These are phyloP conservation scores for Auxenochlorella protothecoides DNA, from an alignment of 139 green algal genomes.

Conservation along the genomic window DNA sequence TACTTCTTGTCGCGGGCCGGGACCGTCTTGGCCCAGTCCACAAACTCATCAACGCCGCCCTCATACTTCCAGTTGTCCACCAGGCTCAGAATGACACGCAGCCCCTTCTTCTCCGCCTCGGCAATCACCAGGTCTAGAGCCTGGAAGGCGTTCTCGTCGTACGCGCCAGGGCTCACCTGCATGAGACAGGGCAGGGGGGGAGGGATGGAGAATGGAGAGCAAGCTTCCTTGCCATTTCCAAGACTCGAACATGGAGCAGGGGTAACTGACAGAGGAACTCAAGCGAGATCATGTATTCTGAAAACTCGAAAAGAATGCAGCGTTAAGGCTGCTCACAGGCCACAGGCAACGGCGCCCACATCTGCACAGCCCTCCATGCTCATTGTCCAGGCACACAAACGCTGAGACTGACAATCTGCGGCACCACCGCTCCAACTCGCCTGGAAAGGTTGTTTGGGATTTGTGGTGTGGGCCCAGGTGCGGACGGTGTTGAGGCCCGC, in stretches of 20 bases:
- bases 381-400: no score
- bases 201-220: no score
- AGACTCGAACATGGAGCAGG: not conserved
- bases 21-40: slow-evolving; percentile 50
- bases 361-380: no score
- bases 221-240: no score
- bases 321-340: no score
- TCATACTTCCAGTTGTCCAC: slow-evolving; percentile 65
- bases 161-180: slow-evolving; percentile 40
- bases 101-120: slow-evolving; percentile 28
- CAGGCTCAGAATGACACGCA: slow-evolving; percentile 56
- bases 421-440: not conserved
- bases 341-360: no score
- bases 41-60: slow-evolving; percentile 40
- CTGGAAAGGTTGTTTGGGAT: slow-evolving; percentile 44
- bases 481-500: slow-evolving; percentile 51
- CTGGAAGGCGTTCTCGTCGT: slow-evolving; percentile 46
- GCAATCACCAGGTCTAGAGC: slow-evolving; percentile 61
- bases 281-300: no score
- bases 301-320: no score
- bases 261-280: no score
- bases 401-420: no score
- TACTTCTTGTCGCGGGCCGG: slow-evolving; percentile 10
- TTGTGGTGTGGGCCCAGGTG: slow-evolving; percentile 54
- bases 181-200: not conserved